A percentile compares a stretch with the other conserved stretches of the same genome.
Conservation (phyloP, 139 green algal genomes). For the Chlamydomonas sp. region DNA sequence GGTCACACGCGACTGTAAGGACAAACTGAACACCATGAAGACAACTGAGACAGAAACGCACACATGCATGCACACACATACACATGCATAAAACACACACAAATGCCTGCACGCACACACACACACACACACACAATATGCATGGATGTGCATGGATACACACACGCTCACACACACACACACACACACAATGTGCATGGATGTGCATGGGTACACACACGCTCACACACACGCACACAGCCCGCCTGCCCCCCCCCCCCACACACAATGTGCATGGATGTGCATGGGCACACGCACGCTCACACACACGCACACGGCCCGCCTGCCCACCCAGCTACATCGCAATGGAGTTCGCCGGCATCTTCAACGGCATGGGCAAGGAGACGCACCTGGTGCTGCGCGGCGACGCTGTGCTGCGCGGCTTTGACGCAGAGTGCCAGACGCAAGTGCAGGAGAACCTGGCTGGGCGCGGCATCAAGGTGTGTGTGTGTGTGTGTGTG, state of each 20-base stretch:
- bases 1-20: too few relatives aligned
- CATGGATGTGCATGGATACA: too few relatives aligned
- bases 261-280: not conserved
- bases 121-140: too few relatives aligned
- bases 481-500: too few relatives aligned
- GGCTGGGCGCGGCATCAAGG: constrained; percentile 34
- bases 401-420: constrained; percentile 55
- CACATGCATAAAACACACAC: too few relatives aligned
- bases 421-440: constrained; percentile 60
- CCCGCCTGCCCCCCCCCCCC: not conserved
- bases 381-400: constrained; percentile 76
- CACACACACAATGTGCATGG: too few relatives aligned
- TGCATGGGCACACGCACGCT: not conserved
- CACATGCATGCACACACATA: too few relatives aligned
- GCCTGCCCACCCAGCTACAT: constrained; percentile 80
- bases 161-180: too few relatives aligned
- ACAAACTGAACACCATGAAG: too few relatives aligned
- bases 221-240: not conserved
- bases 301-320: not conserved
- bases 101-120: too few relatives aligned
- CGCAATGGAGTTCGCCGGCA: constrained; percentile 89
- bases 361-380: constrained; percentile 82
- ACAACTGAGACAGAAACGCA: too few relatives aligned
- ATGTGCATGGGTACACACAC: too few relatives aligned
- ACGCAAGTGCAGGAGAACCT: constrained; percentile 54